Percentiles rank a stretch among this genome's conserved stretches.
Evolutionary conservation across 176 grass and related monocot species (phyloP).

Genomic region (Alopecurus myosuroides): DNA sequence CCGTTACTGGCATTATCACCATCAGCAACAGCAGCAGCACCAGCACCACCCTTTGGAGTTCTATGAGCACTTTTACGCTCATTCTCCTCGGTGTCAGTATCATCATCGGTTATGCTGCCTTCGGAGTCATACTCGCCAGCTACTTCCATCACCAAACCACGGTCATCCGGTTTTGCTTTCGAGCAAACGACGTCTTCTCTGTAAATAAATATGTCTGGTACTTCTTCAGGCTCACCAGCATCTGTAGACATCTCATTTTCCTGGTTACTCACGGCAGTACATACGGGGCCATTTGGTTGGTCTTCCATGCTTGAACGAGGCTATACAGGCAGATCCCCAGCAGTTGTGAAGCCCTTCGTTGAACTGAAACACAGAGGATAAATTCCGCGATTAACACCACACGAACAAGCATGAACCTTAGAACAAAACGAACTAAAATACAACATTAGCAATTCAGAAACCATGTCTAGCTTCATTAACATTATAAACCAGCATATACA

Average conservation of each 20-base stretch:
- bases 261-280: slow-evolving; percentile 22
- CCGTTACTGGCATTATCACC: slow-evolving; percentile 35
- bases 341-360: neutral
- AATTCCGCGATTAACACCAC: neutral
- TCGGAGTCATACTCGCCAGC: slow-evolving; percentile 90
- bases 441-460: neutral
- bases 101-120: slow-evolving; percentile 71
- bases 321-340: neutral
- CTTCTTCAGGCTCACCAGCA: slow-evolving; percentile 23
- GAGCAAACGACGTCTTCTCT: slow-evolving; percentile 76
- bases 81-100: slow-evolving; percentile 49
- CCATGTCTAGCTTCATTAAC: neutral
- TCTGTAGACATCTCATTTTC: slow-evolving; percentile 17
- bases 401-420: neutral
- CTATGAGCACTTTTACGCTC: slow-evolving; percentile 18
- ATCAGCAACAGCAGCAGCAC: slow-evolving; percentile 39
- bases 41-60: slow-evolving; percentile 38
- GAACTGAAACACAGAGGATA: slow-evolving; percentile 26
- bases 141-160: slow-evolving; percentile 80
- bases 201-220: slow-evolving; percentile 57
- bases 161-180: slow-evolving; percentile 37
- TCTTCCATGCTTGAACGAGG: slow-evolving; percentile 39
- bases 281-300: slow-evolving; percentile 11
- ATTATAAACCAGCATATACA: neutral
- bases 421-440: neutral